Conservation (phyloP, 192 early-diverging fungal species). For the Lobosporangium transversale region DNA sequence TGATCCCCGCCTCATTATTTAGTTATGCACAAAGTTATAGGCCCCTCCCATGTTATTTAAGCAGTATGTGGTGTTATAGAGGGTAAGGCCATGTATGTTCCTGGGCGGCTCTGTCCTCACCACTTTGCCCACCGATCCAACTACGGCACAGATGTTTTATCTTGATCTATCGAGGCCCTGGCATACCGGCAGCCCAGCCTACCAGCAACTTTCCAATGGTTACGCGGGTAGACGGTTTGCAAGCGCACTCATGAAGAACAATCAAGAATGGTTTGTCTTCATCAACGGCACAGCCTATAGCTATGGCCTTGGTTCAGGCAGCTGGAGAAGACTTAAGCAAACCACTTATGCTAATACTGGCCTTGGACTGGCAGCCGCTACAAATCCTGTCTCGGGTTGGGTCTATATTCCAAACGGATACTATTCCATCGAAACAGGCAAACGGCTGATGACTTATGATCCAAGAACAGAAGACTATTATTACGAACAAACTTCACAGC, state of each 20-base stretch:
- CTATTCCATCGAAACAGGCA: not conserved
- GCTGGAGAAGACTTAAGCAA: not conserved
- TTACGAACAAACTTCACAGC: conserved; percentile 2
- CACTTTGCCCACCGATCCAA: too few species aligned
- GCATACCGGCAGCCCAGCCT: not conserved
- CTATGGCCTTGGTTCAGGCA: not conserved
- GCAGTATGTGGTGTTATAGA: conserved; percentile 5
- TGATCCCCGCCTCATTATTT: not conserved
- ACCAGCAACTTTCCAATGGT: not conserved
- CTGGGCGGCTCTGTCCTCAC: too few species aligned
- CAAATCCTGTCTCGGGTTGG: not conserved
- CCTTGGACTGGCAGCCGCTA: not conserved
- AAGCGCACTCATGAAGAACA: conserved; percentile 3
- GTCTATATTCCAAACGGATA: not conserved
- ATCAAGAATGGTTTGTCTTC: conserved; percentile 14
- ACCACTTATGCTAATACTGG: not conserved
- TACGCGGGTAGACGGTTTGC: not conserved
- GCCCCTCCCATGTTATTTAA: not conserved
- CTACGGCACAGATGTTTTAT: conserved; percentile 11
- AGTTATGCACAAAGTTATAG: not conserved
- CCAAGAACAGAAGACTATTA: not conserved
- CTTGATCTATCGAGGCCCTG: conserved; percentile 14
- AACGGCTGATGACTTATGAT: not conserved
- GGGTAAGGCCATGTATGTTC: conserved; percentile 9
- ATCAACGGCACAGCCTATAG: conserved; percentile 10